phyloP scores from a whole-genome alignment of 345 rosid genomes.

The Salix caprea region DNA sequence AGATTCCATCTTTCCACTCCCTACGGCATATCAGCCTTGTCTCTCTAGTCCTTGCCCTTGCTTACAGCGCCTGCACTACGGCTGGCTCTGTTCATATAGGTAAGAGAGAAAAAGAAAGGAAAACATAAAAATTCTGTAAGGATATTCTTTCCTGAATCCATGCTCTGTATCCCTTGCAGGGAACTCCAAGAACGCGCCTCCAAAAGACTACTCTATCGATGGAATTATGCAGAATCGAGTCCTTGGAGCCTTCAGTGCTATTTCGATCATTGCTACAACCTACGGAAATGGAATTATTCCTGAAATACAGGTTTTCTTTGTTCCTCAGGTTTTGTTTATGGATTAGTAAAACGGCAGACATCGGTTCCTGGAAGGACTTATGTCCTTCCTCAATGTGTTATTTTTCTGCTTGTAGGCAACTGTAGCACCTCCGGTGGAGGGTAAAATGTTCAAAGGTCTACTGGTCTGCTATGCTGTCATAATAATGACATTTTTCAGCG shows the following conservation, averaged over 20 bases:
- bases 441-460: constrained; percentile 26
- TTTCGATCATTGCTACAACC: constrained; percentile 18
- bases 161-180: constrained; percentile 1
- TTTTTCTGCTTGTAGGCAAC: constrained; percentile 11
- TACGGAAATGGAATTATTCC: constrained; percentile 27
- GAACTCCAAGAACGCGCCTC: constrained; percentile 3
- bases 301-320: constrained; percentile 15
- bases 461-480: constrained; percentile 16
- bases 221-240: neutral
- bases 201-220: constrained; percentile 5
- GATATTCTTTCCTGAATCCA: neutral
- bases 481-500: constrained; percentile 19
- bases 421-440: constrained; percentile 17
- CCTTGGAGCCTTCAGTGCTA: constrained; percentile 12
- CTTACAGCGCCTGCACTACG: constrained; percentile 17
- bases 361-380: no score
- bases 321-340: no score
- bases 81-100: constrained; percentile 23
- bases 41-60: constrained; percentile 16
- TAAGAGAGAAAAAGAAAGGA: neutral
- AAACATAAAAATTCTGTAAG: neutral
- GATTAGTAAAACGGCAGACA: no score
- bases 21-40: constrained; percentile 19
- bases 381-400: neutral
- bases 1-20: constrained; percentile 27